These are phyloP conservation scores for Ascodesmis nigricans DNA, from an alignment of 495 filamentous ascomycete species.

Conservation along the genomic window DNA sequence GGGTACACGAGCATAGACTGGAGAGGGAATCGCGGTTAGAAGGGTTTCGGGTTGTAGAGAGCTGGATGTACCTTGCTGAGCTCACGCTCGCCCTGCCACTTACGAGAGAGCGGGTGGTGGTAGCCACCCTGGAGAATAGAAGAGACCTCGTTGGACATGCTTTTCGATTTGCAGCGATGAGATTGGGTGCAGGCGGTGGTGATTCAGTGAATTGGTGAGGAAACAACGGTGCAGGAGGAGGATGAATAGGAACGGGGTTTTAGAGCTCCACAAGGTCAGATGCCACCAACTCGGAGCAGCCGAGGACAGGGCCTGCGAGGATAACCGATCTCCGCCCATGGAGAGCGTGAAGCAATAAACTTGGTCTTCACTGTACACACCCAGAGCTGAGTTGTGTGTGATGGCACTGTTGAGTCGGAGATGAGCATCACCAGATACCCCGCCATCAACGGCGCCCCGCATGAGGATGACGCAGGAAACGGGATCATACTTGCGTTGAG, in stretches of 20 bases:
- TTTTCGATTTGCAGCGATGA: background rate
- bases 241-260: slow-evolving; percentile 6
- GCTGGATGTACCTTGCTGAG: slow-evolving; percentile 55
- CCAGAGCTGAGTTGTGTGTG: no score
- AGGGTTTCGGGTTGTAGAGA: background rate
- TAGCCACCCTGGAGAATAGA: slow-evolving; percentile 93
- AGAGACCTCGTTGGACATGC: slow-evolving; percentile 75
- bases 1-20: slow-evolving; percentile 97
- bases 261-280: no score
- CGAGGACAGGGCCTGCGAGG: no score
- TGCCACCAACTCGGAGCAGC: no score
- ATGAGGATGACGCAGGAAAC: no score
- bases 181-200: slow-evolving; percentile 5
- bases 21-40: background rate
- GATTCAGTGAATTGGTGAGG: slow-evolving; percentile 6
- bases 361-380: no score
- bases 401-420: no score
- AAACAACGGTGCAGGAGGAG: slow-evolving; percentile 11
- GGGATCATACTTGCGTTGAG: no score
- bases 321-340: no score
- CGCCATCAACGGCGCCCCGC: no score
- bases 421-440: no score
- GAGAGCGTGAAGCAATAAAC: no score
- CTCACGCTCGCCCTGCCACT: slow-evolving; percentile 93
- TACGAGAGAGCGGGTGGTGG: slow-evolving; percentile 66